Conservation (phyloP, 106 monocot species). For the Acanthochlamys bracteata region DNA sequence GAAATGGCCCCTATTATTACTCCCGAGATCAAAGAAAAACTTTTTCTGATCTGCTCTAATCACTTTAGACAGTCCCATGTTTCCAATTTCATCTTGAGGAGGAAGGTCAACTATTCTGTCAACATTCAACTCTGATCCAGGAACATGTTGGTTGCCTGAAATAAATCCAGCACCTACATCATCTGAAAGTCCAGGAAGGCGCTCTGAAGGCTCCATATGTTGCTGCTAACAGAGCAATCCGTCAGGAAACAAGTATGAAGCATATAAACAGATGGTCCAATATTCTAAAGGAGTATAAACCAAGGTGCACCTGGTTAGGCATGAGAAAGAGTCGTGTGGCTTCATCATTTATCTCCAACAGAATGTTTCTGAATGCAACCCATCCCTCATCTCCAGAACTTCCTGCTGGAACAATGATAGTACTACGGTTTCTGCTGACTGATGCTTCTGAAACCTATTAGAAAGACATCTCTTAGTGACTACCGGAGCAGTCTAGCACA, state of each 20-base stretch:
- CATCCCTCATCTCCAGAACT: conserved; percentile 73
- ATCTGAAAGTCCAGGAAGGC: conserved; percentile 79
- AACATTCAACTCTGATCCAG: conserved; percentile 57
- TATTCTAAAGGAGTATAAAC: not conserved
- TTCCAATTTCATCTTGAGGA: conserved; percentile 41
- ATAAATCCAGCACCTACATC: conserved; percentile 98
- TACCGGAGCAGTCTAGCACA: not conserved
- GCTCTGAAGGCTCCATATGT: conserved; percentile 48
- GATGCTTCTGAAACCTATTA: conserved; percentile 71
- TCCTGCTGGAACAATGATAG: conserved; percentile 80
- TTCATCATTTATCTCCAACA: conserved; percentile 76
- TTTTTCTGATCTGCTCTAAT: conserved; percentile 85
- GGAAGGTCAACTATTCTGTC: conserved; percentile 52
- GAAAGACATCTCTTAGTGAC: not conserved
- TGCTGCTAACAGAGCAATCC: conserved; percentile 22
- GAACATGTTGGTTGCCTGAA: conserved; percentile 45
- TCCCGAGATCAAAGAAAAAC: conserved; percentile 95
- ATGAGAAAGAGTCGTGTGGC: conserved; percentile 43
- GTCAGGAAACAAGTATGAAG: not conserved
- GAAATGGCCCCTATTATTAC: conserved; percentile 86
- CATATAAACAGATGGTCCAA: not conserved
- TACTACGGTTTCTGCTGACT: conserved; percentile 72
- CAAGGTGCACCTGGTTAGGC: conserved; percentile 33
- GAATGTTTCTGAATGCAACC: conserved; percentile 76
- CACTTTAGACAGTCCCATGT: conserved; percentile 63